These are phyloP conservation scores for Auxenochlorella pyrenoidosa DNA, from an alignment of 139 green algal genomes.

Conservation along the genomic window DNA sequence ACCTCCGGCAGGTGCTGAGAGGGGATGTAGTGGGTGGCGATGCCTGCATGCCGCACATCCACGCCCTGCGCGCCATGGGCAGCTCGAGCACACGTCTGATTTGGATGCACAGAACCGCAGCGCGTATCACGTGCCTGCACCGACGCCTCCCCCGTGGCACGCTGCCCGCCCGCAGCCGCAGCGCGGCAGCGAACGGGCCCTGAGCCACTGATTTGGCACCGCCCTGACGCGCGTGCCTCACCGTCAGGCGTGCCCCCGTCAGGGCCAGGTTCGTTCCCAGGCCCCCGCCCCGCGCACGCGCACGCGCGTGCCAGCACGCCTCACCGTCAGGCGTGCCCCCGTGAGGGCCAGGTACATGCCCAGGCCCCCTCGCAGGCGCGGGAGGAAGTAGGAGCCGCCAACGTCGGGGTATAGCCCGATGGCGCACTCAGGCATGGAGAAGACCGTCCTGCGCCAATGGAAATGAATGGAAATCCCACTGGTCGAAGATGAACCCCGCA, in stretches of 20 bases:
- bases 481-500: too few relatives aligned
- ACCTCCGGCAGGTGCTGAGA: constrained; percentile 61
- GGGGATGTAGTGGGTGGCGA: constrained; percentile 91
- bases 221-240: too few relatives aligned
- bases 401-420: constrained; percentile 98
- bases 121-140: not conserved
- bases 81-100: not conserved
- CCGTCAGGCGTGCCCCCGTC: too few relatives aligned
- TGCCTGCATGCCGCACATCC: constrained; percentile 69
- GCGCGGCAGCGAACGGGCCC: too few relatives aligned
- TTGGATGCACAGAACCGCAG: too few relatives aligned
- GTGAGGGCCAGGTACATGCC: constrained; percentile 88
- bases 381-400: constrained; percentile 88
- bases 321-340: constrained; percentile 78
- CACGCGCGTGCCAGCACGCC: too few relatives aligned
- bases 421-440: constrained; percentile 97
- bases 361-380: constrained; percentile 63
- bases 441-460: constrained; percentile 87
- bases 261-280: too few relatives aligned
- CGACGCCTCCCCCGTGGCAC: too few relatives aligned
- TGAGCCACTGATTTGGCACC: too few relatives aligned
- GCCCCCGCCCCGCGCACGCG: not conserved
- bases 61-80: constrained; percentile 52
- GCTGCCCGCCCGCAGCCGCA: too few relatives aligned
- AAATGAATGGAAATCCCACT: too few relatives aligned